These are phyloP conservation scores for Avicennia marina DNA, from an alignment of 257 asterid species.

Conservation along the genomic window DNA sequence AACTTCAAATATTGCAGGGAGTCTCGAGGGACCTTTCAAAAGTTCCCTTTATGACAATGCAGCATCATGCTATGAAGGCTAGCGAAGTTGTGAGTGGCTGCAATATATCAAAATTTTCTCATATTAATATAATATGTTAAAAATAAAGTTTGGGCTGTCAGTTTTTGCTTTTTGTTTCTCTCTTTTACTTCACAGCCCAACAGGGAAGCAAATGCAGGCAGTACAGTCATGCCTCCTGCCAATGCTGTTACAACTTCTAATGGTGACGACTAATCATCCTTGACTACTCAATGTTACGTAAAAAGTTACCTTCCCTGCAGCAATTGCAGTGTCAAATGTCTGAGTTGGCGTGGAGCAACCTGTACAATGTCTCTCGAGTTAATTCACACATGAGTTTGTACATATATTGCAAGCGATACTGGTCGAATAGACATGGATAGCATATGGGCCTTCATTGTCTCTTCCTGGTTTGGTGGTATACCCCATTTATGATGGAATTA, in stretches of 20 bases:
- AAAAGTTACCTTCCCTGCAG: neutral
- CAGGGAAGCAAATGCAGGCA: slow-evolving; percentile 47
- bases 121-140: neutral
- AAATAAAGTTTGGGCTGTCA: neutral
- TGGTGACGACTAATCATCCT: slow-evolving; percentile 35
- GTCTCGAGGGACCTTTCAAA: slow-evolving; percentile 78
- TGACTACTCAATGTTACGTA: slow-evolving; percentile 22
- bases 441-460: slow-evolving; percentile 12
- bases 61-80: slow-evolving; percentile 46
- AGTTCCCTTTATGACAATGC: slow-evolving; percentile 51
- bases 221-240: slow-evolving; percentile 32
- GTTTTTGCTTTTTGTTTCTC: neutral
- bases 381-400: slow-evolving; percentile 20
- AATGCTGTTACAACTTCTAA: slow-evolving; percentile 37
- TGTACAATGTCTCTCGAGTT: slow-evolving; percentile 23
- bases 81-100: slow-evolving; percentile 36
- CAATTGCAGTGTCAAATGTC: slow-evolving; percentile 1
- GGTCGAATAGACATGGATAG: slow-evolving; percentile 20
- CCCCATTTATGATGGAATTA: slow-evolving; percentile 10
- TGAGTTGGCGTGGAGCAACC: slow-evolving; percentile 7
- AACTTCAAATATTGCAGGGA: slow-evolving; percentile 50
- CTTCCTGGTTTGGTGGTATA: no score
- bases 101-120: neutral
- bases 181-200: slow-evolving; percentile 34
- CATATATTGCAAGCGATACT: slow-evolving; percentile 20